A percentile compares a stretch with the other conserved stretches of the same genome.
Evolutionary conservation across 306 rosid species (phyloP).

Genomic region (Vicia faba): DNA sequence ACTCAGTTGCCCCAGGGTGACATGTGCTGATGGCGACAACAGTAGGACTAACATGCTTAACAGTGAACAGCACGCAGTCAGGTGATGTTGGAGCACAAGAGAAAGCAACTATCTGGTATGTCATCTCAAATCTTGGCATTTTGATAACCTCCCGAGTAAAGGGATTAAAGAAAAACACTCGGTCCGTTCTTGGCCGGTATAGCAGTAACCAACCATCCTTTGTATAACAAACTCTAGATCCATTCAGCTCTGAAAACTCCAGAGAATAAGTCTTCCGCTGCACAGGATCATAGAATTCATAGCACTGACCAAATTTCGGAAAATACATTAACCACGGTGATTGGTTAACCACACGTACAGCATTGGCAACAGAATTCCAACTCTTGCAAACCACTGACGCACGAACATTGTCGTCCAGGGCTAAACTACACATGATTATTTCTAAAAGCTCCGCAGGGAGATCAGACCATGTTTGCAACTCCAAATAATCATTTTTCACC

Average conservation of each 20-base stretch:
- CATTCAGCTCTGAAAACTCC: conserved; percentile 70
- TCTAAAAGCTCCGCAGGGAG: conserved; percentile 73
- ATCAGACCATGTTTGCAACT: conserved; percentile 73
- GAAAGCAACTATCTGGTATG: conserved; percentile 85
- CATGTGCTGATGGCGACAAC: conserved; percentile 81
- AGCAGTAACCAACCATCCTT: conserved; percentile 88
- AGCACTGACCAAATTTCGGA: conserved; percentile 63
- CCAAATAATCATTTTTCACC: conserved; percentile 49
- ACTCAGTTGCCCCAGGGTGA: conserved; percentile 69
- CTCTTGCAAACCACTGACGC: conserved; percentile 76
- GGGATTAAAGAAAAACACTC: conserved; percentile 75
- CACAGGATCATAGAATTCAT: conserved; percentile 78
- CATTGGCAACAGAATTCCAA: conserved; percentile 64
- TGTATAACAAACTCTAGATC: conserved; percentile 75
- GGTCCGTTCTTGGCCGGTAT: conserved; percentile 65
- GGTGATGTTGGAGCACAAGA: conserved; percentile 79
- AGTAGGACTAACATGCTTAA: conserved; percentile 78
- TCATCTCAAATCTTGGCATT: conserved; percentile 77
- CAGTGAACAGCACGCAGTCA: conserved; percentile 72
- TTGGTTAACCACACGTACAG: conserved; percentile 71
- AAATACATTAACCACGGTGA: conserved; percentile 84
- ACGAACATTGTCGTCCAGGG: conserved; percentile 59
- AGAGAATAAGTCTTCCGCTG: conserved; percentile 58
- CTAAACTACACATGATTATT: conserved; percentile 51
- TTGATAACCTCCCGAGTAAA: conserved; percentile 63